Conservation (phyloP, 148 eudicot genomes). For the Polygonum maritimum region DNA sequence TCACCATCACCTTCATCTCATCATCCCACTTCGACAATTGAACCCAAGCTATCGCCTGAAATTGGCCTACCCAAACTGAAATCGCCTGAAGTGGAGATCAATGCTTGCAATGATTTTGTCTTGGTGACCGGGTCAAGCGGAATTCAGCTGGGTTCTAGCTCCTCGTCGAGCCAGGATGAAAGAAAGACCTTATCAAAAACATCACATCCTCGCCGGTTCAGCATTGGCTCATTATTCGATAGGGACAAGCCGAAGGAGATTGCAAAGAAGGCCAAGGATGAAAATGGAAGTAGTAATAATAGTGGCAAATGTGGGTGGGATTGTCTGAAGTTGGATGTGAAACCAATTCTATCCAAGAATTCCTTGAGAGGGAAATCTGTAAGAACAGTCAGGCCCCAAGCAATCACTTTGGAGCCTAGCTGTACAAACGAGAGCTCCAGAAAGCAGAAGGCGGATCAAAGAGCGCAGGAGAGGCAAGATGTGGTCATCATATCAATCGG, state of each 20-base stretch:
- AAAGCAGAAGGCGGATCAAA: slow-evolving; percentile 15
- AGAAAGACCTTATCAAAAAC: slow-evolving; percentile 22
- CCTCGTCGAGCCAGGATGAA: slow-evolving; percentile 14
- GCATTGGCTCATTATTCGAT: slow-evolving; percentile 38
- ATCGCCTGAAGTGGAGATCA: neutral
- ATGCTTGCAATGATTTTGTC: slow-evolving; percentile 8
- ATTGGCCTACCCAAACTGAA: neutral
- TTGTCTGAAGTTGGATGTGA: slow-evolving; percentile 29
- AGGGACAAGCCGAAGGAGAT: slow-evolving; percentile 24
- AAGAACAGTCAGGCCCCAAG: slow-evolving; percentile 54
- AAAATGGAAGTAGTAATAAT: slow-evolving; percentile 9
- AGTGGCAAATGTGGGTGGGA: slow-evolving; percentile 29
- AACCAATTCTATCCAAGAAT: slow-evolving; percentile 28
- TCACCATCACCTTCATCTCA: neutral
- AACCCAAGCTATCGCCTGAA: neutral
- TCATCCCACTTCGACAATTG: slow-evolving; percentile 1
- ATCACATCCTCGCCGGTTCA: slow-evolving; percentile 27
- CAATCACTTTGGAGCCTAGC: slow-evolving; percentile 13
- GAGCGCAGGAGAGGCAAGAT: slow-evolving; percentile 16
- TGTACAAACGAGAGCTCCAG: slow-evolving; percentile 11
- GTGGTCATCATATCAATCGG: slow-evolving; percentile 24
- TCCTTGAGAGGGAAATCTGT: slow-evolving; percentile 68
- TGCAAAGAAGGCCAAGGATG: slow-evolving; percentile 22
- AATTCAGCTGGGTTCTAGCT: slow-evolving; percentile 12
- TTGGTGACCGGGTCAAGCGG: slow-evolving; percentile 20